Percentiles rank a stretch among this genome's conserved stretches.
These are phyloP conservation scores for Ceratobasidium sp. DNA, from an alignment of 1,284 basidiomycete genomes.

Conservation along the genomic window DNA sequence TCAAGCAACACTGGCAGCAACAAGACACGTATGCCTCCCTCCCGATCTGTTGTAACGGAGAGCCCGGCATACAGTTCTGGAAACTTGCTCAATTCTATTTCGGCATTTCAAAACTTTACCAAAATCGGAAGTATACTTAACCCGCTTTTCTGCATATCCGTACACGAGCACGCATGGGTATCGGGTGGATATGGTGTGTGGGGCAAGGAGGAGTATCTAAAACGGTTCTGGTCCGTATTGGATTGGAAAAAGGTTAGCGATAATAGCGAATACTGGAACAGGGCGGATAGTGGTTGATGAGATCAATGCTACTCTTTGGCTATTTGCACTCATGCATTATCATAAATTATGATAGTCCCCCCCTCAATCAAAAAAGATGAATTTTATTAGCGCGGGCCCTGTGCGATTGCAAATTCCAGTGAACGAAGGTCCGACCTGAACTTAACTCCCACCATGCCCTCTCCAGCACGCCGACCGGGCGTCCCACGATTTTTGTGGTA, in stretches of 20 bases:
- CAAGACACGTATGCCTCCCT: constrained; percentile 45
- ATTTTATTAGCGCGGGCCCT: constrained; percentile 15
- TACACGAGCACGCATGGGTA: constrained; percentile 94
- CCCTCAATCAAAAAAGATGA: neutral
- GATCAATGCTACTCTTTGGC: neutral
- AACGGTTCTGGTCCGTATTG: constrained; percentile 87
- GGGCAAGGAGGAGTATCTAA: constrained; percentile 91
- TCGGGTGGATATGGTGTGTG: constrained; percentile 89
- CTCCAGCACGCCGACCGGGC: constrained; percentile 20
- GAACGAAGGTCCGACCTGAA: neutral
- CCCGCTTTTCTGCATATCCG: constrained; percentile 84
- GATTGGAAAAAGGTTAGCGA: constrained; percentile 79
- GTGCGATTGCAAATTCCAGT: neutral
- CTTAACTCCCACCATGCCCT: constrained; percentile 34
- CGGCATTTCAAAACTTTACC: constrained; percentile 40
- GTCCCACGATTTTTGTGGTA: constrained; percentile 32
- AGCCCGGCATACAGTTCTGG: neutral
- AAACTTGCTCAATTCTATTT: neutral
- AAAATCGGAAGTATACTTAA: constrained; percentile 64
- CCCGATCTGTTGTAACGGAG: constrained; percentile 32
- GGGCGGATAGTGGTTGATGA: neutral
- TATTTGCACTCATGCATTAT: constrained; percentile 3
- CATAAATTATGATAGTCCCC: constrained; percentile 7
- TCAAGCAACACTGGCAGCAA: constrained; percentile 46
- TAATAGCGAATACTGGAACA: neutral